phyloP scores from a whole-genome alignment of 805 yeast genomes.

The Starmerella stigmatis region DNA sequence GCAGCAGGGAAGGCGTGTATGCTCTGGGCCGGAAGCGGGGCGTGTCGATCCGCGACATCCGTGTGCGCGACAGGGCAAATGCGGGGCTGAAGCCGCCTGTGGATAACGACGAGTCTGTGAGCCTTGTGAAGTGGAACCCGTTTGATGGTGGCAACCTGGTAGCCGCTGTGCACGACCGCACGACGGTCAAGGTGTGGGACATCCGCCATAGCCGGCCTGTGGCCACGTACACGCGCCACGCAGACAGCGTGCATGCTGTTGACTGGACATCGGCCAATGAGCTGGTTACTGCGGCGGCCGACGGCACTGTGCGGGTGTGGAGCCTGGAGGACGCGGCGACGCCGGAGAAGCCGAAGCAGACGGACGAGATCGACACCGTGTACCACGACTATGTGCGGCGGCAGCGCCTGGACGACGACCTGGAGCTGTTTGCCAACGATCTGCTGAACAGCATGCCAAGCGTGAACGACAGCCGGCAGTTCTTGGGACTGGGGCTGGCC shows the following conservation, averaged over 20 bases:
- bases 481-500: slow-evolving; percentile 23
- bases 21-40: slow-evolving; percentile 60
- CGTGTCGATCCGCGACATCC: slow-evolving; percentile 59
- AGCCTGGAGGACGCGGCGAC: slow-evolving; percentile 31
- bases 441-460: slow-evolving; percentile 19
- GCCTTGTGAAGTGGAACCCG: slow-evolving; percentile 53
- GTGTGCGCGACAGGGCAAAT: slow-evolving; percentile 37
- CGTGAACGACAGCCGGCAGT: slow-evolving; percentile 26
- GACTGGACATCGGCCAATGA: slow-evolving; percentile 48
- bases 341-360: not conserved
- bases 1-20: slow-evolving; percentile 40
- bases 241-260: slow-evolving; percentile 43
- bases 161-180: slow-evolving; percentile 49
- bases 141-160: slow-evolving; percentile 38
- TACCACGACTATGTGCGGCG: slow-evolving; percentile 29
- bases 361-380: not conserved
- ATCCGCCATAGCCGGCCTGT: slow-evolving; percentile 48
- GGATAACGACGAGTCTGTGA: slow-evolving; percentile 31
- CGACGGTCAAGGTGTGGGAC: slow-evolving; percentile 62
- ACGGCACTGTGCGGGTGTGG: slow-evolving; percentile 64
- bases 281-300: slow-evolving; percentile 49
- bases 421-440: slow-evolving; percentile 23
- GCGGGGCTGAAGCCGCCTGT: slow-evolving; percentile 39
- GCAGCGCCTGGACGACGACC: slow-evolving; percentile 15
- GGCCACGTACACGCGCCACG: slow-evolving; percentile 46